Evolutionary conservation across 2,329 filamentous ascomycete genomes (phyloP), one percentile per base, ranked within the genome.

Genomic region (Calonectria honghensis): DNA sequence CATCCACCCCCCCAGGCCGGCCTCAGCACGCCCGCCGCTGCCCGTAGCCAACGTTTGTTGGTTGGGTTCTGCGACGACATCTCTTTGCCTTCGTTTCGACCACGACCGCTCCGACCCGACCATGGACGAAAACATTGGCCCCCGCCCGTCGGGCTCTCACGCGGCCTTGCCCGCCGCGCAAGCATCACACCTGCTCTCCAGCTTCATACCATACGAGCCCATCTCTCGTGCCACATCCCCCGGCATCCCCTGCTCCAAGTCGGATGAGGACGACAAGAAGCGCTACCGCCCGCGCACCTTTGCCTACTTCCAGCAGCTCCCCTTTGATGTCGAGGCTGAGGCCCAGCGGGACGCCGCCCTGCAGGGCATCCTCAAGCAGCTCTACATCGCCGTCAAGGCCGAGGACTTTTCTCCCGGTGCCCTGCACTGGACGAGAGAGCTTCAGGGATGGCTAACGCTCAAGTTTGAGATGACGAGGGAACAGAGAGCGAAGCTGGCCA

Each of bases 381-480:
- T 99, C 37, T 98, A 98, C 84, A 95, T 98, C 80, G 92, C 96
- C 72, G 90, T 99, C 77, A 94, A 96, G 83, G 94, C 97, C 4
- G 96, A 98, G 78, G 97, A 99, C 85, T 98, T 98, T 85, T 93
- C 94, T 31, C 95, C 96, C 0, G 97, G 97, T 41, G 97, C 96
- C 35, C 90, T 98, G 75, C 96, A 99, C 86, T 99, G 97, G 97
- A 98, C 97, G 20, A 93, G 96, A 79, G 97, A 99, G 90, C 93
- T 99, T 63, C 93, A 96, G 83, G 95, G 94, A 85, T 99, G 97
- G 97, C 90, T 99, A 78, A 94, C 94, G 69, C 92, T 99, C 85
- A 99, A 99, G 89, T 99, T 99, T 83, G 96, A 99, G 86, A 95
- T 98, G 83, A 95, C 95, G 63, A 92, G 95, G 80, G 93, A 94